Conservation (phyloP, 768 basidiomycete genomes). For the Obba rivulosa region DNA sequence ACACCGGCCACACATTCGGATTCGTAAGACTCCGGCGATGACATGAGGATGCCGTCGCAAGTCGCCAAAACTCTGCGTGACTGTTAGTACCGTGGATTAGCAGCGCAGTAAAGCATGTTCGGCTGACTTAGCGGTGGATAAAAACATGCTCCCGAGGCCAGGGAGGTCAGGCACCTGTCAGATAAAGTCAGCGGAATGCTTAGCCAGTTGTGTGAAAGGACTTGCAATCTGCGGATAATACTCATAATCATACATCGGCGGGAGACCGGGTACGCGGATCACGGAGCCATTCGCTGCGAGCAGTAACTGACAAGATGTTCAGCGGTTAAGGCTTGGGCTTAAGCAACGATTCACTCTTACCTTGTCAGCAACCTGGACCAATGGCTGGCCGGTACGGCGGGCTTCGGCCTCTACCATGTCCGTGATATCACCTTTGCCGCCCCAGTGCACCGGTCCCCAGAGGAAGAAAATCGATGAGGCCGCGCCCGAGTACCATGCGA, state of each 20-base stretch:
- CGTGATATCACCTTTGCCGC: conserved; percentile 7
- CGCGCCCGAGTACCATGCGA: conserved; percentile 7
- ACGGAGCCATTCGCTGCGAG: conserved; percentile 4
- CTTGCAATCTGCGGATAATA: conserved; percentile 14
- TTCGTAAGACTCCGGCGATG: conserved; percentile 9
- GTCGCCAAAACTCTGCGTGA: conserved; percentile 3
- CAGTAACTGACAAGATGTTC: no score
- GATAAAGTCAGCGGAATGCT: background rate
- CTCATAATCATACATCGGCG: conserved; percentile 20
- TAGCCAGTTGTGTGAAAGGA: no score
- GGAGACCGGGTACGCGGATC: conserved; percentile 13
- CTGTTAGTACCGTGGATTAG: no score
- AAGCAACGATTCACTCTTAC: conserved; percentile 1
- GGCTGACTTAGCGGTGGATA: no score
- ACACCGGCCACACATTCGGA: conserved; percentile 1
- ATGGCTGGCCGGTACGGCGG: background rate
- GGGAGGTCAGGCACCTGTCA: background rate
- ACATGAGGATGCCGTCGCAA: conserved; percentile 8
- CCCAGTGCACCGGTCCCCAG: conserved; percentile 7
- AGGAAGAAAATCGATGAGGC: conserved; percentile 1
- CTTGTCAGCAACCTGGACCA: background rate
- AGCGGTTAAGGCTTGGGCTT: no score
- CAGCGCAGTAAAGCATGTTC: no score
- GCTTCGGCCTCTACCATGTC: conserved; percentile 5
- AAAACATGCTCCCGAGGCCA: no score